A percentile compares a stretch with the other conserved stretches of the same genome.
Evolutionary conservation across 768 basidiomycete species (phyloP).

Genomic region (Phylloporus sp.): DNA sequence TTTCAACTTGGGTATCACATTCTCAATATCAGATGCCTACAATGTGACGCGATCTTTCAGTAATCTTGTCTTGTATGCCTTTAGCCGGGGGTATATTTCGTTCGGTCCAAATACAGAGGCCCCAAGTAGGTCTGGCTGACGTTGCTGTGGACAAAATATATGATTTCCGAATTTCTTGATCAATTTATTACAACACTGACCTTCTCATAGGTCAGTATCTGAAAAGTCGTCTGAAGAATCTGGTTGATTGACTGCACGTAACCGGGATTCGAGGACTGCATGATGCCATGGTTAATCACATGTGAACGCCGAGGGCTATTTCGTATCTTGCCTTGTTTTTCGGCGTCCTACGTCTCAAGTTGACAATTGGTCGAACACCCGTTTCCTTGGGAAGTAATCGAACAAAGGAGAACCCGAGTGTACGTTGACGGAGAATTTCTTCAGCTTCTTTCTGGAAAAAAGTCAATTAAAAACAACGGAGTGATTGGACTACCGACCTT

Average conservation of each 20-base stretch:
- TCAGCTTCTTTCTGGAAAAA: constrained; percentile 52
- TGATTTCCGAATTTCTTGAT: background rate
- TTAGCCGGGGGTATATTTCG: constrained; percentile 74
- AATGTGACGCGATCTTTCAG: constrained; percentile 35
- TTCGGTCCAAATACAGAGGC: constrained; percentile 79
- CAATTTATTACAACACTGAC: constrained; percentile 33
- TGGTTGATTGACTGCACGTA: constrained; percentile 76
- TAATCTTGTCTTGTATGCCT: constrained; percentile 58
- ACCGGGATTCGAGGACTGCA: constrained; percentile 29
- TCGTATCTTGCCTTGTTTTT: constrained; percentile 26
- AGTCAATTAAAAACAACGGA: background rate
- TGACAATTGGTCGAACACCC: constrained; percentile 92
- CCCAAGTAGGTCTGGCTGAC: constrained; percentile 60
- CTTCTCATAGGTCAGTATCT: constrained; percentile 85
- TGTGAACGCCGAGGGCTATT: background rate
- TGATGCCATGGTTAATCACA: background rate
- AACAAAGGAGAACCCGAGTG: constrained; percentile 79
- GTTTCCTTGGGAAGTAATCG: constrained; percentile 91
- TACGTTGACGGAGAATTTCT: constrained; percentile 64
- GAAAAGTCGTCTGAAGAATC: constrained; percentile 76
- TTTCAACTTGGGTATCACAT: background rate
- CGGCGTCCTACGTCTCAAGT: constrained; percentile 58
- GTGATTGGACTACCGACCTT: constrained; percentile 39
- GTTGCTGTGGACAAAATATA: constrained; percentile 41
- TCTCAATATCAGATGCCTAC: constrained; percentile 37